Conservation (phyloP, 164 flowering plant species). For the Chloranthus sessilifolius region DNA sequence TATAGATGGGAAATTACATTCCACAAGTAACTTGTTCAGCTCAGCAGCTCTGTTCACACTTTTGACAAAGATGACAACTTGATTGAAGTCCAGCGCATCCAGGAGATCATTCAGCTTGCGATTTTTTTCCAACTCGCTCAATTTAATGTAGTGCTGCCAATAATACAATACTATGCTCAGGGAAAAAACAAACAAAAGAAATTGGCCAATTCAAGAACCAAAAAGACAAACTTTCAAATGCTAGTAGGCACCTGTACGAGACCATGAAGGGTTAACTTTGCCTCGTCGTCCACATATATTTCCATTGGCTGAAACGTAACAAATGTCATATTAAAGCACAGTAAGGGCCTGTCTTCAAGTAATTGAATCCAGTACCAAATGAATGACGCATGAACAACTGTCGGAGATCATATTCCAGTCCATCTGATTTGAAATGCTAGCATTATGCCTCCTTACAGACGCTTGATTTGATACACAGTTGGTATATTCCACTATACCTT, state of each 20-base stretch:
- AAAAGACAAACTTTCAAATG: not conserved
- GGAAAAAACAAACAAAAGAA: not conserved
- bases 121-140: conserved; percentile 86
- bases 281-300: conserved; percentile 98
- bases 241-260: conserved; percentile 80
- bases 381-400: conserved; percentile 38
- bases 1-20: conserved; percentile 97
- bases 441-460: conserved; percentile 29
- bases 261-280: conserved; percentile 96
- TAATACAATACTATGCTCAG: not conserved
- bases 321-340: conserved; percentile 63
- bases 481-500: conserved; percentile 10
- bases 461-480: conserved; percentile 14
- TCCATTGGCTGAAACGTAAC: conserved; percentile 98
- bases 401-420: conserved; percentile 26
- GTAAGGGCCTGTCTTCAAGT: conserved; percentile 59
- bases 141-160: conserved; percentile 91
- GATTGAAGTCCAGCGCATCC: conserved; percentile 98
- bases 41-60: conserved; percentile 96
- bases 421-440: conserved; percentile 23
- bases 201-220: not conserved
- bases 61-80: conserved; percentile 95
- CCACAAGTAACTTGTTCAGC: conserved; percentile 86
- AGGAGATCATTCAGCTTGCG: conserved; percentile 97
- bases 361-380: conserved; percentile 63